Evolutionary conservation across 2,329 filamentous ascomycete species (phyloP).

Genomic region (Moelleriella libera): DNA sequence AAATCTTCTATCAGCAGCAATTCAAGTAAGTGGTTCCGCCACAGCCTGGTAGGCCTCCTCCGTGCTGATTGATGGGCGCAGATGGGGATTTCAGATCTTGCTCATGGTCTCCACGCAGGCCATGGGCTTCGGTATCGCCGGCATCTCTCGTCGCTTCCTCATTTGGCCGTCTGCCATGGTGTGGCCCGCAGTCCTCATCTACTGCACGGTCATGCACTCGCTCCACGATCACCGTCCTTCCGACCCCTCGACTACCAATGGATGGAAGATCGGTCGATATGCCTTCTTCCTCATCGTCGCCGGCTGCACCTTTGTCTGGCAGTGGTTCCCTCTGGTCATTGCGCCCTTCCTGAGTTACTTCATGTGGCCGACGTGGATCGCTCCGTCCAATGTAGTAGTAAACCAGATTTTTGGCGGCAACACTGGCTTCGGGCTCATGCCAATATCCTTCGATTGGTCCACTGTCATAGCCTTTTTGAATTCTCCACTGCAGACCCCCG

Average conservation of each 20-base stretch:
- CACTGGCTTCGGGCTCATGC: constrained; percentile 46
- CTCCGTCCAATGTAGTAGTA: constrained; percentile 43
- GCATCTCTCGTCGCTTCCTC: constrained; percentile 43
- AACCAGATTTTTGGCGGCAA: constrained; percentile 53
- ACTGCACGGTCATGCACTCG: constrained; percentile 47
- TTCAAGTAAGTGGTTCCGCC: constrained; percentile 20
- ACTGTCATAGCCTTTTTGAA: constrained; percentile 40
- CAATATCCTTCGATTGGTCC: constrained; percentile 55
- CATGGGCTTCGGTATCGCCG: constrained; percentile 50
- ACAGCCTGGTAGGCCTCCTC: not conserved
- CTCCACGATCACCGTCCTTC: constrained; percentile 45
- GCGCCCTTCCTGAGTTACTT: constrained; percentile 45
- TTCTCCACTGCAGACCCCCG: constrained; percentile 45
- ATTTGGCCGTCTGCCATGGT: constrained; percentile 50
- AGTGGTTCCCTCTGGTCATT: constrained; percentile 44
- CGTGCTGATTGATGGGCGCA: not conserved
- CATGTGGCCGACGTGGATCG: constrained; percentile 47
- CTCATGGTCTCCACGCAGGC: constrained; percentile 46
- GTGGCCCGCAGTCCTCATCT: constrained; percentile 47
- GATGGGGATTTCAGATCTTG: constrained; percentile 41
- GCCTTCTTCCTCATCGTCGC: constrained; percentile 41
- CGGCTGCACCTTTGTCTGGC: constrained; percentile 36
- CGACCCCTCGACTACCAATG: constrained; percentile 35
- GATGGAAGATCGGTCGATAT: constrained; percentile 45
- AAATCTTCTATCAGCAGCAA: constrained; percentile 34